Evolutionary conservation across 2,329 filamentous ascomycete genomes (phyloP).

Genomic region (Xylariaceae sp.): DNA sequence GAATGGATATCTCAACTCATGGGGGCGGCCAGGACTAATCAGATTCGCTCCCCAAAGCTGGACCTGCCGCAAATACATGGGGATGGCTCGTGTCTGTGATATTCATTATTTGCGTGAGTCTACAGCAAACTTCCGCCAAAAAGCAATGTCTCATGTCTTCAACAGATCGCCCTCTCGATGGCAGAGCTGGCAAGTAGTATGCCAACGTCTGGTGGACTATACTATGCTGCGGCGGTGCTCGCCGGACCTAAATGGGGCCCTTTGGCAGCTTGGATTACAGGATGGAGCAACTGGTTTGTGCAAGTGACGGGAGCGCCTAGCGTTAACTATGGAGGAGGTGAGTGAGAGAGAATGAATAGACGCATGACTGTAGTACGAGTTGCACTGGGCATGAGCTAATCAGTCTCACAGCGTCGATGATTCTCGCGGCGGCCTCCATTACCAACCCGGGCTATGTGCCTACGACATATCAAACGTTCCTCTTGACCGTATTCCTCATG

Average conservation of each 20-base stretch:
- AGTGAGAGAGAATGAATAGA: constrained; percentile 7
- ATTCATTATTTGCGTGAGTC: constrained; percentile 64
- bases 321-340: constrained; percentile 33
- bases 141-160: neutral
- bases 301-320: constrained; percentile 34
- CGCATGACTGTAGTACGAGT: neutral
- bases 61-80: constrained; percentile 63
- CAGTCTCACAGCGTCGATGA: constrained; percentile 56
- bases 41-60: constrained; percentile 19
- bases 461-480: constrained; percentile 64
- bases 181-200: constrained; percentile 72
- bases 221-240: constrained; percentile 71
- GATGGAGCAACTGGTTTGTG: constrained; percentile 35
- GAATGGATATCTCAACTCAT: neutral
- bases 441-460: constrained; percentile 63
- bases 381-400: constrained; percentile 1
- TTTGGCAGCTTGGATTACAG: constrained; percentile 34
- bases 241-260: constrained; percentile 43
- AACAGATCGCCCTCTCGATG: constrained; percentile 57
- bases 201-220: constrained; percentile 70
- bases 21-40: constrained; percentile 8
- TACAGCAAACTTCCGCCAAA: neutral
- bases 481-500: constrained; percentile 66
- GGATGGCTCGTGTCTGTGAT: constrained; percentile 72
- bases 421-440: constrained; percentile 68